These are phyloP conservation scores for Mycosphaerella sp. DNA, from an alignment of 2,329 filamentous ascomycete genomes.

Conservation along the genomic window DNA sequence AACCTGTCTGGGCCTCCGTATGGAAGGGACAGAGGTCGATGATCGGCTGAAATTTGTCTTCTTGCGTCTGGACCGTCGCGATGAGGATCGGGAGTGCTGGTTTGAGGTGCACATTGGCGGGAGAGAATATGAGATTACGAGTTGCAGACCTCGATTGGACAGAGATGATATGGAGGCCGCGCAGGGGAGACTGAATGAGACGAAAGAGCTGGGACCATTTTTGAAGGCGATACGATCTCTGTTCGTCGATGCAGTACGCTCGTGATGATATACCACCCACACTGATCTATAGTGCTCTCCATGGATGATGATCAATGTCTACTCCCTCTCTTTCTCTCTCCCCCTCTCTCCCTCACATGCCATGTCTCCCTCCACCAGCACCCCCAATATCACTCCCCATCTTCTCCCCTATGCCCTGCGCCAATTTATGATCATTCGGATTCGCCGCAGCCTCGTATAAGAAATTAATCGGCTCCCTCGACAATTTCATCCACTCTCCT, in stretches of 20 bases:
- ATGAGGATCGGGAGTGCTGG: slow-evolving; percentile 85
- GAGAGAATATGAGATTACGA: slow-evolving; percentile 77
- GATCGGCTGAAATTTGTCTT: slow-evolving; percentile 89
- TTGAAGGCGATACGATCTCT: slow-evolving; percentile 77
- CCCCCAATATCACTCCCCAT: no score
- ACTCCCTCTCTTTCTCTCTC: no score
- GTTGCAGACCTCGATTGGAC: slow-evolving; percentile 76
- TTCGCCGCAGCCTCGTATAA: slow-evolving; percentile 92
- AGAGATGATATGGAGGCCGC: slow-evolving; percentile 69
- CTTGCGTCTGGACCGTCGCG: slow-evolving; percentile 74
- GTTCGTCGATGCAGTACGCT: slow-evolving; percentile 52
- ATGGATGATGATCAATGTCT: no score
- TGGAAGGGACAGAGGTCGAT: slow-evolving; percentile 68
- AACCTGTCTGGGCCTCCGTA: slow-evolving; percentile 76
- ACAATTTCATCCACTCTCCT: slow-evolving; percentile 86
- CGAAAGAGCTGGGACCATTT: slow-evolving; percentile 62
- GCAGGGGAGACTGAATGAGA: slow-evolving; percentile 74
- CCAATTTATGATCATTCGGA: slow-evolving; percentile 69
- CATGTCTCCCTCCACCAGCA: no score
- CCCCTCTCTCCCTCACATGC: no score
- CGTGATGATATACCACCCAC: background rate
- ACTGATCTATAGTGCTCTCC: no score
- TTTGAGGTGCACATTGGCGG: slow-evolving; percentile 81
- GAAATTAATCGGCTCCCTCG: slow-evolving; percentile 74
- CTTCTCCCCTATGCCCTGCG: slow-evolving; percentile 33